A percentile compares a stretch with the other conserved stretches of the same genome.
These are phyloP conservation scores for Pneumocystis canis DNA, from an alignment of 1,139 yeast species.

Conservation along the genomic window DNA sequence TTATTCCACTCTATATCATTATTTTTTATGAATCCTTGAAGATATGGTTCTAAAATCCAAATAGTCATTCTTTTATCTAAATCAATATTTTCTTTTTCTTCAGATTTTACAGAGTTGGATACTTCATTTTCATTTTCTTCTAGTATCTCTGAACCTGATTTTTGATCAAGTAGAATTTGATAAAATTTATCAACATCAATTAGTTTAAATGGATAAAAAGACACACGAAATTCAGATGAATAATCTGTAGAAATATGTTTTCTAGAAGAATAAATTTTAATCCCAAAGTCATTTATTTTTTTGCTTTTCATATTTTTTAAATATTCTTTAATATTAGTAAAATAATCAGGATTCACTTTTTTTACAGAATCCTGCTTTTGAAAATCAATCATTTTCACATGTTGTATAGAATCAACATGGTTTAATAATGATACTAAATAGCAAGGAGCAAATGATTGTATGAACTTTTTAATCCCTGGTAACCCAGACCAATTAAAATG, in stretches of 20 bases:
- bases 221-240: slow-evolving; percentile 2
- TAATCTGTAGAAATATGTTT: slow-evolving; percentile 1
- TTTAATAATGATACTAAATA: not conserved
- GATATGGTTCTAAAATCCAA: slow-evolving; percentile 2
- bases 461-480: slow-evolving; percentile 3
- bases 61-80: not conserved
- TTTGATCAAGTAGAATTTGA: not conserved
- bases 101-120: not conserved
- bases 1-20: not conserved
- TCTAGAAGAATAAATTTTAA: not conserved
- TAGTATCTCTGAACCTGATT: no score
- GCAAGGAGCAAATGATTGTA: slow-evolving; percentile 7
- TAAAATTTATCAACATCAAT: not conserved
- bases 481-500: slow-evolving; percentile 3
- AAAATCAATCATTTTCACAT: not conserved
- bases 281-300: not conserved
- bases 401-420: not conserved
- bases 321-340: not conserved
- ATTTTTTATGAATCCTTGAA: not conserved
- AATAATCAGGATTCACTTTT: not conserved
- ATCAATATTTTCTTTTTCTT: not conserved
- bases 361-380: not conserved
- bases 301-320: not conserved
- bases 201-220: not conserved
- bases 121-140: not conserved